Percentiles rank a stretch among this genome's conserved stretches.
phyloP scores from a whole-genome alignment of 306 rosid genomes.

The Citrullus mucosospermus region DNA sequence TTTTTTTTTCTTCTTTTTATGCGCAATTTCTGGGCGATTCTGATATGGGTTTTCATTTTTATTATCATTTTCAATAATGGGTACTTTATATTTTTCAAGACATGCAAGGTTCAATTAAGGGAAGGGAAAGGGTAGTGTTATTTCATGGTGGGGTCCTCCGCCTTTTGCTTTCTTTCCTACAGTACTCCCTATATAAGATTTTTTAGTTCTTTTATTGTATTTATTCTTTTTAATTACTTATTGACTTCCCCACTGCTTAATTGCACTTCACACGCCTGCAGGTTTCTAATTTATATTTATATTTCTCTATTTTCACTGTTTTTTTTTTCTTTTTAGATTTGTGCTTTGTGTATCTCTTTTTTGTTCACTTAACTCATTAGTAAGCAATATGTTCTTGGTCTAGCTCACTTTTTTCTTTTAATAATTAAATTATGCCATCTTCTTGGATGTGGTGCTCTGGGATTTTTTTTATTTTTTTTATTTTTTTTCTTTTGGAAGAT shows the following conservation, averaged over 20 bases:
- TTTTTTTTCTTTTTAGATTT: neutral
- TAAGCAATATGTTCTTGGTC: neutral
- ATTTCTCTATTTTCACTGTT: neutral
- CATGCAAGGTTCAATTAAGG: constrained; percentile 7
- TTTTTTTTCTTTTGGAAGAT: neutral
- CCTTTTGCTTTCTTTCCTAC: neutral
- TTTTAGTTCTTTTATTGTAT: too few relatives aligned
- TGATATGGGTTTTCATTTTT: neutral
- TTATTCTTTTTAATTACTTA: constrained; percentile 2
- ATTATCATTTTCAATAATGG: neutral
- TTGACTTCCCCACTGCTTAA: constrained; percentile 3
- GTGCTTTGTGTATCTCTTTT: neutral
- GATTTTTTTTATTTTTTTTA: neutral
- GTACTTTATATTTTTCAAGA: constrained; percentile 1
- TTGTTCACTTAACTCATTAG: neutral
- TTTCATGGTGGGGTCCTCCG: constrained; percentile 9
- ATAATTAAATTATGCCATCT: neutral
- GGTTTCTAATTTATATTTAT: constrained; percentile 1
- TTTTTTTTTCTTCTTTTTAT: neutral
- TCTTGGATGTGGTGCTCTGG: neutral
- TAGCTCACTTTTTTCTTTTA: neutral
- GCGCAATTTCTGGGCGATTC: neutral
- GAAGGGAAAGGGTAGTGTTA: neutral
- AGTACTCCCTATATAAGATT: neutral
- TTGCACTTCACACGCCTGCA: neutral